Base-by-base conservation (phyloP, 352 stramenopile species). In the Phytophthora cactorum region DNA sequence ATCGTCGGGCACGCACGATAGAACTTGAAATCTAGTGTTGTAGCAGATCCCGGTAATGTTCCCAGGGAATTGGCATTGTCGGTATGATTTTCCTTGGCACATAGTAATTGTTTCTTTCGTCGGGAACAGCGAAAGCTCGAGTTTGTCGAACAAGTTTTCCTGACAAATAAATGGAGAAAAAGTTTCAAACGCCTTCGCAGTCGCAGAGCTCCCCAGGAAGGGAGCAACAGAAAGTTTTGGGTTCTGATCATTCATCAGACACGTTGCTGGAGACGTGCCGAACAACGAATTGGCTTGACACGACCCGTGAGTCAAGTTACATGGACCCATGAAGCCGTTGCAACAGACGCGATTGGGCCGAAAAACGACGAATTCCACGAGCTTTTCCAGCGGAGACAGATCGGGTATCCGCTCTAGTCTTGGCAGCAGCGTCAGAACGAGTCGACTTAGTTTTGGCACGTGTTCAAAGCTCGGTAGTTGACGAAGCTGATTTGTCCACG, bases 321-420 rank as follows among this genome's bases (percentile, higher is more conserved):
- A 83, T 1, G 31, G 9, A 4, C 58, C 70, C 0, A 75, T 28
- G 27, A 79, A 81, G 2, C 73, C 70, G 28, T 81, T 77, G 72
- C 75, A 83, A 45, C 73, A 83, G 2, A 65, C 11, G 36, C 34
- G 63, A 43, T 47, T 62, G 10, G 50, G 56, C 29, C 56, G 39
- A 14, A 43, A 39, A 49, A 61, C 10, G 22, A 56, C 63, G 10
- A 80, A 74, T 5, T 58, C 28, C 1, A 45, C 45, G 7, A 82
- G 55, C 6, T 66, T 53, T 7, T 38, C 29, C 1, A 80, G 34
- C 0, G 36, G 31, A 3, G 65, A 31, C 38, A 80, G 10, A 22
- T 79, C 71, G 0, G 72, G 71, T 4, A 80, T 39, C 34, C 9
- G 12, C 34, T 39, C 34, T 6, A 39, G 34, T 39, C 34, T 39